A percentile compares a stretch with the other conserved stretches of the same genome.
Conservation (phyloP, 345 rosid species). For the Salix caprea region DNA sequence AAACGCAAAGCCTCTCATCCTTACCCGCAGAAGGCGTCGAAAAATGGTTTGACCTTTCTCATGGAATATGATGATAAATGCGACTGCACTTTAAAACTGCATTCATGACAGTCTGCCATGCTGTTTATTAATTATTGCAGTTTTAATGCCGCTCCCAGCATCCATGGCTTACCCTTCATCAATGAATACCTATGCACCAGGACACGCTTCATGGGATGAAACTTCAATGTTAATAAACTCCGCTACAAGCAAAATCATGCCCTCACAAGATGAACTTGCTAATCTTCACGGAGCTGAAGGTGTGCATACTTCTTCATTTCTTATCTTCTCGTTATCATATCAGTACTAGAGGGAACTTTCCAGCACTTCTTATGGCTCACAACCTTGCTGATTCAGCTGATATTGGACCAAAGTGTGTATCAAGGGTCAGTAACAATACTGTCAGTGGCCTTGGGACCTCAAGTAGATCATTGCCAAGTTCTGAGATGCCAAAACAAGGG, state of each 20-base stretch:
- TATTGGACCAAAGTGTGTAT: conserved; percentile 70
- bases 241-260: conserved; percentile 36
- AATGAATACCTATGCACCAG: conserved; percentile 37
- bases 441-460: conserved; percentile 49
- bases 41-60: conserved; percentile 50
- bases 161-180: conserved; percentile 48
- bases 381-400: conserved; percentile 89
- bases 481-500: conserved; percentile 44
- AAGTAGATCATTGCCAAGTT: conserved; percentile 34
- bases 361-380: conserved; percentile 61
- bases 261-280: conserved; percentile 47
- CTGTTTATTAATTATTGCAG: conserved; percentile 29
- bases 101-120: not conserved
- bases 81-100: not conserved
- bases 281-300: conserved; percentile 55
- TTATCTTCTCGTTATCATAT: conserved; percentile 17
- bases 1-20: conserved; percentile 97
- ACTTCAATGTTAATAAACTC: conserved; percentile 47
- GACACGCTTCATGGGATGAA: conserved; percentile 65
- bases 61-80: not conserved
- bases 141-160: conserved; percentile 55
- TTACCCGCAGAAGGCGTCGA: conserved; percentile 88
- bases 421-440: conserved; percentile 44
- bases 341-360: conserved; percentile 42
- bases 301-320: conserved; percentile 30